Evolutionary conservation across 2,329 filamentous ascomycete genomes (phyloP).

Genomic region (Aureobasidium melanogenum): DNA sequence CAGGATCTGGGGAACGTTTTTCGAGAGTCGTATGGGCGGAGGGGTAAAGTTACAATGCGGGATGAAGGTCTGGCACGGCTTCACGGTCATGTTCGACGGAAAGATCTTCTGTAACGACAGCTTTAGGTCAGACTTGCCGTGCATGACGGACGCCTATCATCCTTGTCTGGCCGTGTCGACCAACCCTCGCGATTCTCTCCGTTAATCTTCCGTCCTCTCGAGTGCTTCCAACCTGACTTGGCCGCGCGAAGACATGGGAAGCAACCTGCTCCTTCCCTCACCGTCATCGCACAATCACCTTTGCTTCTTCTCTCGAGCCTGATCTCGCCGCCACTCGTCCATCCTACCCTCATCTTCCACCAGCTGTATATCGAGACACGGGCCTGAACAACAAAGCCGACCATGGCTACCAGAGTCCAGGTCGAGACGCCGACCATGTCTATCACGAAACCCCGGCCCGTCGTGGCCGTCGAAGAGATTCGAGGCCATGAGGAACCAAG

Average conservation of each 20-base stretch:
- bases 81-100: background rate
- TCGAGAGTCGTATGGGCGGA: background rate
- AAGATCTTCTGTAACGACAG: background rate
- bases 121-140: background rate
- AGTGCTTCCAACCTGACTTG: background rate
- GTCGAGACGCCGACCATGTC: constrained; percentile 12
- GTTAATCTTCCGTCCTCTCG: constrained; percentile 9
- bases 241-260: background rate
- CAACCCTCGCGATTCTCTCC: constrained; percentile 4
- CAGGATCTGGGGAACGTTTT: constrained; percentile 4
- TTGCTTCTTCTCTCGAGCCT: background rate
- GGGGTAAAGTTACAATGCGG: constrained; percentile 8
- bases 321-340: background rate
- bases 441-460: constrained; percentile 10
- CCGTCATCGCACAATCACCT: background rate
- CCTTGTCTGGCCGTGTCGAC: background rate
- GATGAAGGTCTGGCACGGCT: background rate
- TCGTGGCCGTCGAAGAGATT: constrained; percentile 23
- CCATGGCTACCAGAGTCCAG: constrained; percentile 15
- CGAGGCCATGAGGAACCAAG: constrained; percentile 29
- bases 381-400: background rate
- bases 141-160: background rate
- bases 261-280: background rate
- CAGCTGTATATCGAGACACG: background rate
- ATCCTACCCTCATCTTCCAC: background rate